phyloP scores from a whole-genome alignment of 2,329 filamentous ascomycete genomes.

The Diaporthe citrichinensis region DNA sequence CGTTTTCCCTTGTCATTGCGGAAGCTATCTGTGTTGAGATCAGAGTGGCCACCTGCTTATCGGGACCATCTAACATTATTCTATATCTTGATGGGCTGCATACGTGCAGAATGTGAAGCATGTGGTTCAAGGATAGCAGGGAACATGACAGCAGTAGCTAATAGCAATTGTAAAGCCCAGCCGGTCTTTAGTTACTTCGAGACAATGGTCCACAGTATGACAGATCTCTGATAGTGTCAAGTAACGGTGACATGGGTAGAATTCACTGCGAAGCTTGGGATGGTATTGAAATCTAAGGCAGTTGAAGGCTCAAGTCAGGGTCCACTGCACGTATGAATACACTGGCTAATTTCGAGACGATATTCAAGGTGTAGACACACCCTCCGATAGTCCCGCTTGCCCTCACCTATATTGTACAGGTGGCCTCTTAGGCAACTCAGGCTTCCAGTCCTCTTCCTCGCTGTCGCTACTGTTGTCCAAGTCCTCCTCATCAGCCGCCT shows the following conservation, averaged over 20 bases:
- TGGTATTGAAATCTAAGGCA: not conserved
- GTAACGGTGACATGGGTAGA: not conserved
- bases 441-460: slow-evolving; percentile 6
- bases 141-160: no score
- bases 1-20: not conserved
- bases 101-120: not conserved
- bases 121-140: no score
- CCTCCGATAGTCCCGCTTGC: no score
- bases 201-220: no score
- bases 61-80: not conserved
- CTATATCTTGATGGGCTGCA: not conserved
- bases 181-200: no score
- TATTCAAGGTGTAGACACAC: accelerated
- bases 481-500: not conserved
- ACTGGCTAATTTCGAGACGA: not conserved
- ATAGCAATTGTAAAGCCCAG: no score
- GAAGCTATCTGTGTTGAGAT: not conserved
- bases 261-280: not conserved
- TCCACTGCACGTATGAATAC: not conserved
- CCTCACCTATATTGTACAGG: not conserved
- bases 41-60: no score
- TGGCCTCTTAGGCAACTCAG: not conserved
- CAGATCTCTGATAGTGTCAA: not conserved
- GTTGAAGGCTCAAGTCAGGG: not conserved
- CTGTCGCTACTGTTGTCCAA: not conserved